Evolutionary conservation across 2,329 filamentous ascomycete species (phyloP), one percentile per base, ranked within the genome.

Genomic region (Hymenoscyphus salicellus): DNA sequence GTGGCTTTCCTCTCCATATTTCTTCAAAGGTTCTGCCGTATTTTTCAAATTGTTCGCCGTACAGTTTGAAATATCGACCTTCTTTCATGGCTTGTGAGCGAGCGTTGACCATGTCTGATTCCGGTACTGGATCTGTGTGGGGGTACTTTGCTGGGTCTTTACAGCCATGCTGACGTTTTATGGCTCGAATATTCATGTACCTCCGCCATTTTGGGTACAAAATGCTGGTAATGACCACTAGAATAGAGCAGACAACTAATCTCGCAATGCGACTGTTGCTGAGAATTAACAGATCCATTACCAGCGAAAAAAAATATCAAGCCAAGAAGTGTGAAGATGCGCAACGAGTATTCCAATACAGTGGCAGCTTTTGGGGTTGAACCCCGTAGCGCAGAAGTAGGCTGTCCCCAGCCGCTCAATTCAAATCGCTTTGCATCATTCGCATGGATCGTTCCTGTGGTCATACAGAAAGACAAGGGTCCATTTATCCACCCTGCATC

Each of bases 11-110:
- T 8, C 52, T 20, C 49, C 55, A 46, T 1, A 30, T 58, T 11
- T 36, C 56, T 28, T 58, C 16, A 20, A 46, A 63, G 3, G 64
- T 66, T 5, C 41, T 58, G 10, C 36, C 38, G 16, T 57, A 41
- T 17, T 57, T 46, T n/a, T 17, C 20, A 17, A 49, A 41, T 32
- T 28, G 33, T 23, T n/a, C 33, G 11, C 41, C 16, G 10, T 23
- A 57, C 5, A 36, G 33, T 32, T 11, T 10, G 16, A 58, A 52
- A 57, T 20, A 41, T 16, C 41, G 17, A 2, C 58, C 23, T 14
- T 43, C 23, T 43, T 60, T 28, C 14, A 43, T 43, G 20, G 58
- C 58, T 38, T 60, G 20, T 2, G n/a, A 11, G 7, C 23, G 36
- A 2, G 17, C 20, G 20, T 2, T 10, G 10, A 14, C 32, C 11